Percentiles rank a stretch among this genome's conserved stretches.
Conservation (phyloP, 495 filamentous ascomycete species). For the Penicillium atrosanguineum region DNA sequence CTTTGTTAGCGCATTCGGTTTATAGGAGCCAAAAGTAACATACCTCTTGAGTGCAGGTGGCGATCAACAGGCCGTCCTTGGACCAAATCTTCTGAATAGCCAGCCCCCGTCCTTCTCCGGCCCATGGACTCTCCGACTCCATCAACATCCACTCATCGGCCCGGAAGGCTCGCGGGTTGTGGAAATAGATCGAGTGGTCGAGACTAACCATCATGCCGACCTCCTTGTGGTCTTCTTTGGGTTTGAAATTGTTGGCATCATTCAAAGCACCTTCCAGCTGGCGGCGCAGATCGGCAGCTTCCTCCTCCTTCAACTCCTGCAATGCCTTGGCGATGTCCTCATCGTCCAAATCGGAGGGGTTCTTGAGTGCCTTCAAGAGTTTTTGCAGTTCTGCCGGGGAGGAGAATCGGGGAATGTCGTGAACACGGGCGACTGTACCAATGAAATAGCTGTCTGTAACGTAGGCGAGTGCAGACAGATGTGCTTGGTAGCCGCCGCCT, state of each 20-base stretch:
- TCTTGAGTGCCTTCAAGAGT: slow-evolving; percentile 42
- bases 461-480: slow-evolving; percentile 86
- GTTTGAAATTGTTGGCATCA: slow-evolving; percentile 20
- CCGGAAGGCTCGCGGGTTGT: slow-evolving; percentile 71
- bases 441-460: slow-evolving; percentile 91
- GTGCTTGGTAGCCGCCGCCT: slow-evolving; percentile 71
- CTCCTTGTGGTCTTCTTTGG: slow-evolving; percentile 29
- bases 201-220: slow-evolving; percentile 96
- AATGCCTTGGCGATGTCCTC: slow-evolving; percentile 41
- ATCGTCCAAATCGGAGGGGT: slow-evolving; percentile 44
- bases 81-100: slow-evolving; percentile 87
- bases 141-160: slow-evolving; percentile 94
- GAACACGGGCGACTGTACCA: slow-evolving; percentile 76
- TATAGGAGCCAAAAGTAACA: slow-evolving; percentile 12
- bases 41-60: slow-evolving; percentile 53
- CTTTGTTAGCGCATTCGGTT: not conserved
- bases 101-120: slow-evolving; percentile 82
- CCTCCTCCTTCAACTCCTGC: slow-evolving; percentile 44
- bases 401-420: slow-evolving; percentile 65
- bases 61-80: slow-evolving; percentile 77
- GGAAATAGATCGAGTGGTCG: slow-evolving; percentile 95
- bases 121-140: slow-evolving; percentile 94
- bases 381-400: slow-evolving; percentile 37
- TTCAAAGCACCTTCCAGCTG: slow-evolving; percentile 36
- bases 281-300: slow-evolving; percentile 37